These are phyloP conservation scores for Conidiobolus incongruus DNA, from an alignment of 371 early-diverging fungal genomes.

Conservation along the genomic window DNA sequence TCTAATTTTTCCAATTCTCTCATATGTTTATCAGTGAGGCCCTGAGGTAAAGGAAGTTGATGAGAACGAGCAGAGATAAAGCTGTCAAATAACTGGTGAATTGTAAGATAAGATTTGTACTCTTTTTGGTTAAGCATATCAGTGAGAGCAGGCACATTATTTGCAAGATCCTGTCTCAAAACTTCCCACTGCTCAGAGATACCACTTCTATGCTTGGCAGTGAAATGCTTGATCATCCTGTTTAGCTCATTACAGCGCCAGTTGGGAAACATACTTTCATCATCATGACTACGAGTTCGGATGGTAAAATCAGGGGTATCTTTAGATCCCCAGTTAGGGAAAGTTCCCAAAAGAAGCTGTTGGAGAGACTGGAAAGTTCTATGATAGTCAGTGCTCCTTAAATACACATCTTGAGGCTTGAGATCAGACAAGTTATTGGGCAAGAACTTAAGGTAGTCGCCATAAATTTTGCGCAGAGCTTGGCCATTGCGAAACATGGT, in stretches of 20 bases:
- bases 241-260: slow-evolving; percentile 16
- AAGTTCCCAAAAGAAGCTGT: slow-evolving; percentile 32
- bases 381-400: slow-evolving; percentile 40
- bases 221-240: slow-evolving; percentile 12
- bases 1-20: background rate
- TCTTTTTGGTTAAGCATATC: slow-evolving; percentile 10
- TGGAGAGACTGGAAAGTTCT: slow-evolving; percentile 54
- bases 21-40: slow-evolving; percentile 12
- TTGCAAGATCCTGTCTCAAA: background rate
- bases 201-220: background rate
- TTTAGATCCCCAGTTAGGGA: slow-evolving; percentile 27
- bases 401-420: slow-evolving; percentile 18
- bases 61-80: slow-evolving; percentile 18
- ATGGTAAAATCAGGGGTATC: slow-evolving; percentile 10
- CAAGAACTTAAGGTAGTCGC: slow-evolving; percentile 20
- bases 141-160: slow-evolving; percentile 10
- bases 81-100: slow-evolving; percentile 10
- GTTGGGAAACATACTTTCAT: slow-evolving; percentile 19
- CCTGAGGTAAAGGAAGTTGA: slow-evolving; percentile 20
- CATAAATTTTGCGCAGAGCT: slow-evolving; percentile 33
- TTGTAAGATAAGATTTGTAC: background rate
- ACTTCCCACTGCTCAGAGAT: background rate
- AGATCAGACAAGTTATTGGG: slow-evolving; percentile 8
- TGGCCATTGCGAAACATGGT: slow-evolving; percentile 29
- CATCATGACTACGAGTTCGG: slow-evolving; percentile 13